Conservation (phyloP, 75 land plant species). For the Cunninghamia lanceolata region DNA sequence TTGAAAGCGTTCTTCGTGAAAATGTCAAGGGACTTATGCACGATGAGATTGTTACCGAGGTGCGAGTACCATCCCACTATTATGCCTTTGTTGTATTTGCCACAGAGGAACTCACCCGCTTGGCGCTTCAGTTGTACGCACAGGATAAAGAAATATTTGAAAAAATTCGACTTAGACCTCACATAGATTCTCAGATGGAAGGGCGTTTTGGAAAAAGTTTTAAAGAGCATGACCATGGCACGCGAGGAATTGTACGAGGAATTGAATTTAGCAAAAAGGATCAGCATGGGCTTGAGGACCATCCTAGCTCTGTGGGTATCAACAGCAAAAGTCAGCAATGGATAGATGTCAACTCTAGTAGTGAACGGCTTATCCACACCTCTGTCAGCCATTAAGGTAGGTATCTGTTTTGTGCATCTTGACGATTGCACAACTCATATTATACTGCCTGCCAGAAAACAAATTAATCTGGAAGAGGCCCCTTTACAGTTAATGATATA, state of each 20-base stretch:
- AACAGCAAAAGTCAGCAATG: constrained; percentile 14
- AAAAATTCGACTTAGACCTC: constrained; percentile 31
- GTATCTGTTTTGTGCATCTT: neutral
- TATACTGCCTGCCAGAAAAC: neutral
- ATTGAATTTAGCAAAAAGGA: constrained; percentile 3
- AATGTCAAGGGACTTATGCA: constrained; percentile 10
- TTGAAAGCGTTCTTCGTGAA: constrained; percentile 23
- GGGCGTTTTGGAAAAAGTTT: constrained; percentile 21
- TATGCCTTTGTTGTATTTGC: constrained; percentile 42
- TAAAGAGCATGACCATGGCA: constrained; percentile 14
- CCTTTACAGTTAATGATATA: neutral
- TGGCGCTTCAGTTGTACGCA: constrained; percentile 29
- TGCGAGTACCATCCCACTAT: constrained; percentile 22
- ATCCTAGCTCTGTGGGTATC: neutral
- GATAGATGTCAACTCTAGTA: constrained; percentile 1
- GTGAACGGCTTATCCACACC: neutral
- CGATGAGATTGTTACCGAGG: constrained; percentile 26
- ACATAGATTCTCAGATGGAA: constrained; percentile 32
- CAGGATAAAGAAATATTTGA: constrained; percentile 34
- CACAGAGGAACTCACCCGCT: constrained; percentile 27
- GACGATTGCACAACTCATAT: neutral
- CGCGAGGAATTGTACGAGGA: neutral
- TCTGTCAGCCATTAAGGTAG: constrained; percentile 9
- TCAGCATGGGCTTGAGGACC: constrained; percentile 3
- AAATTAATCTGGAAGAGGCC: neutral